These are phyloP conservation scores for Saccharomycopsis microspora DNA, from an alignment of 805 yeast genomes.

Conservation along the genomic window DNA sequence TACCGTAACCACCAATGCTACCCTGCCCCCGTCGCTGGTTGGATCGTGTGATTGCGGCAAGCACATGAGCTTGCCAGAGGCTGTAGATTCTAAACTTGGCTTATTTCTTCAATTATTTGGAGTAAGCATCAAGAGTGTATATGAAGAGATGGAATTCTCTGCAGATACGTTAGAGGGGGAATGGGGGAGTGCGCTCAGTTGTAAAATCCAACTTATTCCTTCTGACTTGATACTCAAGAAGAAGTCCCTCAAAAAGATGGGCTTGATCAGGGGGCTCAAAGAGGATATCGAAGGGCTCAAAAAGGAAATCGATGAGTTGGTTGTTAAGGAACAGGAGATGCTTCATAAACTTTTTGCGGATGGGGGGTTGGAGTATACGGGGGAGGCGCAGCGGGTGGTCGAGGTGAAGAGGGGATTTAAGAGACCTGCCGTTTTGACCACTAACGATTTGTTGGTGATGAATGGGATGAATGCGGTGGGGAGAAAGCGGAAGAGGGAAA, in stretches of 20 bases:
- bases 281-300: conserved; percentile 10
- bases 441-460: conserved; percentile 8
- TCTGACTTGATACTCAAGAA: conserved; percentile 16
- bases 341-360: neutral
- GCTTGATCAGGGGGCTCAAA: conserved; percentile 12
- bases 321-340: conserved; percentile 10
- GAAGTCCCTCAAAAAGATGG: conserved; percentile 14
- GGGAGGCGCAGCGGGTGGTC: neutral
- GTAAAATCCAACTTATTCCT: conserved; percentile 14
- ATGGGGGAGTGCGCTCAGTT: neutral
- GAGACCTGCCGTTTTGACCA: neutral
- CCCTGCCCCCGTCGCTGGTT: neutral
- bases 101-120: conserved; percentile 11
- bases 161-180: neutral
- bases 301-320: conserved; percentile 10
- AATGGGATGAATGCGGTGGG: conserved; percentile 5
- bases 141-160: neutral
- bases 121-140: neutral
- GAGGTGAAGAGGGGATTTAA: neutral
- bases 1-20: neutral
- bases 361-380: neutral
- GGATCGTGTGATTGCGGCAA: neutral
- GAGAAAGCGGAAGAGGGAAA: too few species aligned
- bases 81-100: neutral
- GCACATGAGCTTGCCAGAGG: neutral